Evolutionary conservation across 495 filamentous ascomycete genomes (phyloP).

Genomic region (Chaetomium fimeti): DNA sequence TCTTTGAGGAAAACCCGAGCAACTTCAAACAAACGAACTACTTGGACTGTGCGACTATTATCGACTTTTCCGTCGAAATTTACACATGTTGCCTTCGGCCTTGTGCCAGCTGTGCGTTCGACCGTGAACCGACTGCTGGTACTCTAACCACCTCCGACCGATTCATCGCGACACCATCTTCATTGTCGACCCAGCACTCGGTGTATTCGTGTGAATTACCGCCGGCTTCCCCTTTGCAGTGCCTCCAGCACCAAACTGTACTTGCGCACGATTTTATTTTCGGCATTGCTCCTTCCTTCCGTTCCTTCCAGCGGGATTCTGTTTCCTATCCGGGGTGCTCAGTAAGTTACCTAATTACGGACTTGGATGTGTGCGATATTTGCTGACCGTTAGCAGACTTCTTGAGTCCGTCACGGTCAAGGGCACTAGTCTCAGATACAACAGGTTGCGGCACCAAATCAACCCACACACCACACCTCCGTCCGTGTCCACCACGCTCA

Average conservation of each 20-base stretch:
- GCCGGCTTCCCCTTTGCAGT: background rate
- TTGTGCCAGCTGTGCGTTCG: constrained; percentile 22
- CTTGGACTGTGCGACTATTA: background rate
- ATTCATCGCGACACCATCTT: background rate
- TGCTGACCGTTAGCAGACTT: background rate
- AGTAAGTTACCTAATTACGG: background rate
- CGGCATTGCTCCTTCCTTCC: background rate
- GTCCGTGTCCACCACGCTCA: background rate
- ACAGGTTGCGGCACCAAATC: background rate
- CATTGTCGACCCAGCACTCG: background rate
- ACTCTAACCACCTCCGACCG: background rate
- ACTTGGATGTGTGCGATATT: background rate
- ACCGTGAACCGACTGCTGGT: constrained; percentile 26
- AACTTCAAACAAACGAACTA: constrained; percentile 2
- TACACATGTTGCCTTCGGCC: constrained; percentile 26
- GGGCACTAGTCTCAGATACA: too few relatives aligned
- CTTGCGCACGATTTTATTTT: background rate
- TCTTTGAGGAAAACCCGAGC: background rate
- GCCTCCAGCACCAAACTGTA: background rate
- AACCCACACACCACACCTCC: background rate
- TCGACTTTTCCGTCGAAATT: constrained; percentile 9
- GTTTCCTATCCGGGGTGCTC: background rate
- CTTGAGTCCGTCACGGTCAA: background rate
- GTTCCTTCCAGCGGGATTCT: too few relatives aligned
- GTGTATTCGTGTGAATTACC: background rate